Evolutionary conservation across 2,329 filamentous ascomycete species (phyloP), one percentile per base, ranked within the genome.

Genomic region (Rhinocladiella mackenziei): DNA sequence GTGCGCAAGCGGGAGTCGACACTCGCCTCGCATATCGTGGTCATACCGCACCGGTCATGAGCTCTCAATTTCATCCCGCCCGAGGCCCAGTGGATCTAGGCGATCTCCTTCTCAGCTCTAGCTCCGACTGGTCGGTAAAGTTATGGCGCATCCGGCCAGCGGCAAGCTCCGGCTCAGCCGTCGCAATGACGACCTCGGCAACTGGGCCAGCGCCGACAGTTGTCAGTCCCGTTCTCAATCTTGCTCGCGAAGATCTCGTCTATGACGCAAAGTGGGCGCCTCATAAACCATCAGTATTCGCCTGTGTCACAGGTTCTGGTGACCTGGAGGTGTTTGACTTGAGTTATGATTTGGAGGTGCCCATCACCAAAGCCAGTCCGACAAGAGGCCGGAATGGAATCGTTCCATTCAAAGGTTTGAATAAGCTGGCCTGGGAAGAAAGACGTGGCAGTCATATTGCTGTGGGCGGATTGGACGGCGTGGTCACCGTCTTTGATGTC

Each of bases 201-300:
- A 45, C 48, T n/a, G 47, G 50, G 15, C 13, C 43, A 6, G 35
- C 37, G 14, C 56, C 70, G 10, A 72, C 78, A 50, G 62, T 67
- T 1, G 81, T 91, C 20, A 67, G 76, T 2, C 92, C 92, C 0
- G 73, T 98, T 18, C 76, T 97, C 9, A 89, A 97, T 53, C 88
- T 98, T 60, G 83, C 86, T 14, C 84, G 92, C 42, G 94, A 98
- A 68, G 94, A 98, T 59, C 83, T 96, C 14, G 89, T 98, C 39
- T 98, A 98, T 68, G 91, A 96, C 63, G 89, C 88, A 2, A 84
- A 83, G 40, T 98, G 94, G 94, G 94, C 88, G 10, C 92, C 92
- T 0, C 79, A 92, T 54, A 91, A 92, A 63, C 92, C 92, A 0
- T 89, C 89, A 26, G 86, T 98, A 6, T 98, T 98, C 66, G 88